Percentiles rank a stretch among this genome's conserved stretches.
Evolutionary conservation across 75 land plant species (phyloP).

Genomic region (Larix kaempferi): DNA sequence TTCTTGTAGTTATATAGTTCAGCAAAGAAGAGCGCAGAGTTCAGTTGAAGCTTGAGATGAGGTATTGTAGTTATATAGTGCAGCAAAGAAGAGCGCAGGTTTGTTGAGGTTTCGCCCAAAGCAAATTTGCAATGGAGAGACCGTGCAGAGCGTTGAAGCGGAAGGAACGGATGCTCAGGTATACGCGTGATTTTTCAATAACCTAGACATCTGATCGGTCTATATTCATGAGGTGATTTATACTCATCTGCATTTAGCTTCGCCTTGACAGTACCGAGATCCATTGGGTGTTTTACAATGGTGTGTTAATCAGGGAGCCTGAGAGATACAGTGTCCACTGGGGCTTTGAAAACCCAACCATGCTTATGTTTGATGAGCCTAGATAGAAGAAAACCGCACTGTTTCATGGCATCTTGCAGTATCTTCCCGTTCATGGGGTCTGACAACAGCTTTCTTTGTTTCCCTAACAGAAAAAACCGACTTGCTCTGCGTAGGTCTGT

Average conservation of each 20-base stretch:
- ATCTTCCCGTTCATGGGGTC: slow-evolving; percentile 17
- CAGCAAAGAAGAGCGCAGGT: no score
- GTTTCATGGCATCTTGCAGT: slow-evolving; percentile 36
- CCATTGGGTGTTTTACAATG: slow-evolving; percentile 80
- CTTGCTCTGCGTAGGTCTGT: slow-evolving; percentile 15
- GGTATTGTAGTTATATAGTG: no score
- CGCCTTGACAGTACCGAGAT: slow-evolving; percentile 75
- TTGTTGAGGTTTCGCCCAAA: no score
- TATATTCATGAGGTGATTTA: slow-evolving; percentile 33
- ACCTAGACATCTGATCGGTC: no score
- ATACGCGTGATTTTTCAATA: no score
- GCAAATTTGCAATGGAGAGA: no score
- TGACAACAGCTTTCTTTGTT: slow-evolving; percentile 14
- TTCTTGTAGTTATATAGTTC: no score
- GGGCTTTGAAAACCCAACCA: slow-evolving; percentile 59
- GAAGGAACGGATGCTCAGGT: no score
- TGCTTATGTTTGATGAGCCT: slow-evolving; percentile 65
- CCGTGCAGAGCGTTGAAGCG: no score
- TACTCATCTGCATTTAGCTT: slow-evolving; percentile 33
- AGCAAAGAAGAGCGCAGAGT: no score
- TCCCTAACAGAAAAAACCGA: slow-evolving; percentile 15
- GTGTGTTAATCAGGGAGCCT: slow-evolving; percentile 68
- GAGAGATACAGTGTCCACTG: slow-evolving; percentile 70
- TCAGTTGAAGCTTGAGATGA: no score
- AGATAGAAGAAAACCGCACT: slow-evolving; percentile 45